A percentile compares a stretch with the other conserved stretches of the same genome.
phyloP scores from a whole-genome alignment of 164 flowering plant genomes.

The Aristolochia californica region DNA sequence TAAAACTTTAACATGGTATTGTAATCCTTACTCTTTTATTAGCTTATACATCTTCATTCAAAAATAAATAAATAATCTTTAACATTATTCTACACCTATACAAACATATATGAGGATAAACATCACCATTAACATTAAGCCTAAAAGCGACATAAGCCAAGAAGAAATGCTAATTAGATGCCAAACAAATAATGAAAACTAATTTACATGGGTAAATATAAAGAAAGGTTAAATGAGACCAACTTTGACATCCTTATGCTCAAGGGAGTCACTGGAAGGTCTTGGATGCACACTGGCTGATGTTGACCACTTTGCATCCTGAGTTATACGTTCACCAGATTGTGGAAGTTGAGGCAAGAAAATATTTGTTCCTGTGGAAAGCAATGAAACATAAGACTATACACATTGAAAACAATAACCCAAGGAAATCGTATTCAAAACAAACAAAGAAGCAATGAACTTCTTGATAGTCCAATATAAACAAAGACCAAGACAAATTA shows the following conservation, averaged over 20 bases:
- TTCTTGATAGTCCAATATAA: background rate
- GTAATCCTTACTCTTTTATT: too few species aligned
- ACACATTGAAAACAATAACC: constrained; percentile 1
- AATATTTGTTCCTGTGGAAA: constrained; percentile 38
- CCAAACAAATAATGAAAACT: background rate
- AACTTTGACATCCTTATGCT: constrained; percentile 23
- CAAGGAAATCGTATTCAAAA: background rate
- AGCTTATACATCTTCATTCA: too few species aligned
- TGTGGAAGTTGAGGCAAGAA: constrained; percentile 35
- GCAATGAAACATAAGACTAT: background rate
- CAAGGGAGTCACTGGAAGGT: constrained; percentile 23
- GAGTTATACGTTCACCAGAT: constrained; percentile 26
- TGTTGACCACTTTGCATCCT: constrained; percentile 11
- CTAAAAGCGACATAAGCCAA: too few species aligned
- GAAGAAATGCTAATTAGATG: background rate
- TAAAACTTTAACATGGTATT: too few species aligned
- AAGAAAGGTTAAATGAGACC: background rate
- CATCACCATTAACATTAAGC: too few species aligned
- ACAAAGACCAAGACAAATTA: too few species aligned
- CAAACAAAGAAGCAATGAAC: background rate
- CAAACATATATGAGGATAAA: too few species aligned
- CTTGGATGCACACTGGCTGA: constrained; percentile 37
- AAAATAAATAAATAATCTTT: too few species aligned
- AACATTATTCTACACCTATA: too few species aligned
- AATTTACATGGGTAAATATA: background rate